Evolutionary conservation across 768 basidiomycete genomes (phyloP).

Genomic region (Lactarius hengduanensis): DNA sequence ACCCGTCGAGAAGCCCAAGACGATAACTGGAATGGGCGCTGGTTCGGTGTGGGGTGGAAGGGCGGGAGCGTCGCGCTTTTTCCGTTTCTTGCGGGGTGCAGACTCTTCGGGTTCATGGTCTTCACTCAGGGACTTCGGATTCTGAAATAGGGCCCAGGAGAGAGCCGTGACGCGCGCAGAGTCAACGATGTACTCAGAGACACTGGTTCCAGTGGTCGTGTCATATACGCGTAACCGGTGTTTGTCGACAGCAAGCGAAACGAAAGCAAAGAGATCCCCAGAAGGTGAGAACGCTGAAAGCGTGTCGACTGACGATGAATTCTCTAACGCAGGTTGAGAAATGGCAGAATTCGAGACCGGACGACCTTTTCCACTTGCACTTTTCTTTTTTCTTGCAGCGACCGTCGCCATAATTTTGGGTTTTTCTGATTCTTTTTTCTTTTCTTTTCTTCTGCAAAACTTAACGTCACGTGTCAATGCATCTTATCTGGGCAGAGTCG

Average conservation of each 20-base stretch:
- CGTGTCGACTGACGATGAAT: constrained; percentile 42
- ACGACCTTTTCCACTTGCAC: constrained; percentile 52
- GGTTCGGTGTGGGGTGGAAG: constrained; percentile 31
- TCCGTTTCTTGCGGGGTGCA: constrained; percentile 54
- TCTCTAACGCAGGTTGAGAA: constrained; percentile 54
- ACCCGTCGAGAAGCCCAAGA: constrained; percentile 62
- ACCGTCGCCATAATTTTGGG: constrained; percentile 40
- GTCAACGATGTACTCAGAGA: constrained; percentile 58
- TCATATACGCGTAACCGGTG: constrained; percentile 67
- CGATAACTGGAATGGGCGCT: constrained; percentile 44
- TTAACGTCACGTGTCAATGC: constrained; percentile 15
- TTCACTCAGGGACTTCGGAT: constrained; percentile 31
- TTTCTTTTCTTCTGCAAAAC: not conserved
- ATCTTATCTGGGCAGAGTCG: constrained; percentile 1
- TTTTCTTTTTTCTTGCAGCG: constrained; percentile 52
- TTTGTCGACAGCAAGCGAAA: constrained; percentile 69
- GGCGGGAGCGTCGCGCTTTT: constrained; percentile 41
- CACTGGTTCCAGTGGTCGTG: constrained; percentile 50
- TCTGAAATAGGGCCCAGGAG: constrained; percentile 48
- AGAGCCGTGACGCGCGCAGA: constrained; percentile 54
- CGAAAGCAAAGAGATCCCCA: constrained; percentile 55
- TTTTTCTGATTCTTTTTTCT: not conserved
- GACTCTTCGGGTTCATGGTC: constrained; percentile 32
- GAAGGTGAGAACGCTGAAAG: constrained; percentile 61
- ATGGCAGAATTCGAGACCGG: constrained; percentile 54